Evolutionary conservation across 208 protist species (phyloP), one percentile per base, ranked within the genome.

Genomic region (Sergeia podlipaevii): DNA sequence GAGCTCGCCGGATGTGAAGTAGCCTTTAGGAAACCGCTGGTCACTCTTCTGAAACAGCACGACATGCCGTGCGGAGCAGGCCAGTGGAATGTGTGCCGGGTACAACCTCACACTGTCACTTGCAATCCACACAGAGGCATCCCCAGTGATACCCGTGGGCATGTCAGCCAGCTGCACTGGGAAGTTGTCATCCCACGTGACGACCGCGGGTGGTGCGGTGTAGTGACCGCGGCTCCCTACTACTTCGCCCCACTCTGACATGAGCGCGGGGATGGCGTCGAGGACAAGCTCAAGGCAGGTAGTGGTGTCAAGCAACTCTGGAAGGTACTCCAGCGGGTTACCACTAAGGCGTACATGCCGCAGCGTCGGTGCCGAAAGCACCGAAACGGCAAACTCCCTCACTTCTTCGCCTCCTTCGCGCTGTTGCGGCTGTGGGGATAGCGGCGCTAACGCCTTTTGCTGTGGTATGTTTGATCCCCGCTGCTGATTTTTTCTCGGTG

Each of bases 101-200:
- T 87, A 87, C 24, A 76, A 34, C 17, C 45, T 34, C 42, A 83
- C 48, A 59, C 48, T 49, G 50, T 65, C 71, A 11, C 41, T 70
- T n/a, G 70, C 79, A 32, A 87, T 59, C 75, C 79, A 87, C 47
- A 83, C 64, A 18, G 67, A n/a, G n/a, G n/a, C n/a, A n/a, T n/a
- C n/a, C n/a, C n/a, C n/a, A n/a, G n/a, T n/a, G n/a, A n/a, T n/a
- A 60, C 60, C 27, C 60, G 57, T 26, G 55, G 51, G 44, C 63
- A 68, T 18, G 33, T 54, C 48, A 10, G 28, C 48, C 15, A 70
- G 8, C 18, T 24, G 41, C 3, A 68, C 72, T 1, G 85, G 85
- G 52, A 85, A 92, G 51, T 77, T 80, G 53, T 92, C 80, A 48
- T 92, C 80, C 85, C 85, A 92, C 26, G 79, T 65, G 28, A 92